Base-by-base conservation (phyloP, 2,329 filamentous ascomycete genomes). In the Verticillium klebahnii region DNA sequence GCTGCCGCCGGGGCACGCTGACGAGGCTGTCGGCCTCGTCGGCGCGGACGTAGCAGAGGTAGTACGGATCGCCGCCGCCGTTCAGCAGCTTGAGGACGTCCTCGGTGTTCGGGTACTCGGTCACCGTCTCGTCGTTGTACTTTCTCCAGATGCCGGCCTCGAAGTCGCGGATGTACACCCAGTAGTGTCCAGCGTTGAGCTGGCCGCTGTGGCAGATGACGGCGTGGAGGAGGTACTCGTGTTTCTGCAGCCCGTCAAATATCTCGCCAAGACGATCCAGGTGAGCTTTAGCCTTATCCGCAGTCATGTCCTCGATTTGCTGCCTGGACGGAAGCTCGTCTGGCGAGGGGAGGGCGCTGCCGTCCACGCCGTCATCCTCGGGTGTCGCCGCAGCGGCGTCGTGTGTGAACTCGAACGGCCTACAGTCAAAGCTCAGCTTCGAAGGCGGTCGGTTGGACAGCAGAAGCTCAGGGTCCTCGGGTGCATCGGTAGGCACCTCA, bases 91-190 rank as follows among this genome's bases (percentile, higher is more conserved):
- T 80, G 66, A 95, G 88, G 50, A 97, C 91, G 58, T 89, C 85
- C 17, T 81, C 80, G 8, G 84, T 80, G 68, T 91, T 84, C 31
- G 87, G 83, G 62, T 83, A 80, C 65, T 91, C 86, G 2, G 85
- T 88, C 29, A 99, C 93, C 17, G 83, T 83, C 60, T 89, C 89
- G 70, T 99, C 95, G 72, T 99, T 99, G 80, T 97, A 99, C 70
- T 91, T 92, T 62, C 93, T 89, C 93, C 95, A 99, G 23, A 93
- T 80, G 56, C 86, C 85, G 7, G 58, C 57, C 66, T 89, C 85
- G 73, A 96, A 96, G 77, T 98, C 95, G 70, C 88, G 91, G 66
- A 99, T 96, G 84, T 93, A 97, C 55, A 97, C 92, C 89, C 92
- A 97, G 77, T 98, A 99, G 74, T 99, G 95, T 0, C 95, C 95